Percentiles rank a stretch among this genome's conserved stretches.
Conservation (phyloP, 1,284 basidiomycete species). For the Puccinia hordei region DNA sequence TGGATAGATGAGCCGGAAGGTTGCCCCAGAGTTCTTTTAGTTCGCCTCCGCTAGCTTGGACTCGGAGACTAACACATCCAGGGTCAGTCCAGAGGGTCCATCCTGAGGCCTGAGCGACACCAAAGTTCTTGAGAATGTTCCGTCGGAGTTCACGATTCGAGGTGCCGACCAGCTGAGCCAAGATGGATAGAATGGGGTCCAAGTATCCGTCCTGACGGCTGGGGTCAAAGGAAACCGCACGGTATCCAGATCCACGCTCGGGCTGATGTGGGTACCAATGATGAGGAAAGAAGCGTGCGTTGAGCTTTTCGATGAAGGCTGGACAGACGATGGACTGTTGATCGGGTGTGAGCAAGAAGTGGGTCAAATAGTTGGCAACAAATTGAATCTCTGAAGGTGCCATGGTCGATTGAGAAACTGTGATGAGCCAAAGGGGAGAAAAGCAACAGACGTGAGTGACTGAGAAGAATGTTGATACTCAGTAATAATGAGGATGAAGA, state of each 20-base stretch:
- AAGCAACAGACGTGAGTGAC: not conserved
- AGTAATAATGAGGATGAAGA: not conserved
- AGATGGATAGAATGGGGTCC: constrained; percentile 16
- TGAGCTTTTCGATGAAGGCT: constrained; percentile 7
- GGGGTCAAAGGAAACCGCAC: constrained; percentile 44
- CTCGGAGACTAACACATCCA: constrained; percentile 36
- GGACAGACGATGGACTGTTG: not conserved
- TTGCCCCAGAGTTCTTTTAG: constrained; percentile 39
- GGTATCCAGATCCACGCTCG: constrained; percentile 42
- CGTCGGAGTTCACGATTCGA: not conserved
- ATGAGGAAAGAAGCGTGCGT: constrained; percentile 26
- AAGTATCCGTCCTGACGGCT: constrained; percentile 37
- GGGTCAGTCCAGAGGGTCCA: constrained; percentile 47
- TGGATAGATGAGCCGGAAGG: constrained; percentile 23
- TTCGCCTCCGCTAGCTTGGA: constrained; percentile 15
- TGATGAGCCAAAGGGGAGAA: not conserved
- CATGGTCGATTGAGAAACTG: not conserved
- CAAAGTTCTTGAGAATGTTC: constrained; percentile 9
- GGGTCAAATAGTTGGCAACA: constrained; percentile 25
- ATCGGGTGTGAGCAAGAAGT: not conserved
- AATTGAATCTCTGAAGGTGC: constrained; percentile 33
- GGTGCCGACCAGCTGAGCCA: constrained; percentile 3
- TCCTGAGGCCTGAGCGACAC: not conserved
- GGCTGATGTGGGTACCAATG: constrained; percentile 37
- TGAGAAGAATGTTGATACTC: not conserved